Evolutionary conservation across 768 basidiomycete genomes (phyloP), one percentile per base, ranked within the genome.

Genomic region (Strobilomyces dryophilus): DNA sequence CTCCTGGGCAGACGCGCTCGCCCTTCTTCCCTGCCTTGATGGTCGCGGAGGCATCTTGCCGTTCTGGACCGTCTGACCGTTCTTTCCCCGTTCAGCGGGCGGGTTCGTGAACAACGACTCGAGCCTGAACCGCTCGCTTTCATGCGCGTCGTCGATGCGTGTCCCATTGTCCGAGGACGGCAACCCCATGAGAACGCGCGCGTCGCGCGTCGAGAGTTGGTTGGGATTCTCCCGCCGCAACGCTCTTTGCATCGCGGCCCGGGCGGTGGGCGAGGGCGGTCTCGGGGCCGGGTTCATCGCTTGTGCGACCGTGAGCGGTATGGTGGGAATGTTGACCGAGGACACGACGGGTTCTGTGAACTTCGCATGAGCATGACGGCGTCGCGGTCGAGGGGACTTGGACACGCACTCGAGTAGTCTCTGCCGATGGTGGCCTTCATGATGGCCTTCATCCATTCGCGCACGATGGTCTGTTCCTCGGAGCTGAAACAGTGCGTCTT

Each of bases 381-480:
- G 5, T 18, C 39, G 41, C 45, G 29, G 47, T 24, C 10, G 8
- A 32, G 20, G 10, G 20, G 26, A 8, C 5, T 27, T 10, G 15
- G n/a, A 51, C 36, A 76, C 87, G 36, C 62, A 95, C 93, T 88
- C 9, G 87, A 80, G 66, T 95, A 98, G 67, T 98, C 97, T 51
- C 97, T 77, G 9, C 83, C 87, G 60, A 99, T 99, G 12, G 95
- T 98, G 3, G 95, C 92, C 68, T 98, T 99, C 92, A 98, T 98
- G 60, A 99, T 83, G 8, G 95, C 92, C 74, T 98, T 99, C 97
- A 98, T 98, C 95, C 97, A 98, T 59, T 92, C 92, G n/a, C 97
- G 83, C 45, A 97, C 79, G 35, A 83, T 72, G 1, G 73, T 63
- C 70, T 92, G 91, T 64, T 98, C 94, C 21, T 93, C 89, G 0